These are phyloP conservation scores for Apiosordaria backusii DNA, from an alignment of 495 filamentous ascomycete species.

Conservation along the genomic window DNA sequence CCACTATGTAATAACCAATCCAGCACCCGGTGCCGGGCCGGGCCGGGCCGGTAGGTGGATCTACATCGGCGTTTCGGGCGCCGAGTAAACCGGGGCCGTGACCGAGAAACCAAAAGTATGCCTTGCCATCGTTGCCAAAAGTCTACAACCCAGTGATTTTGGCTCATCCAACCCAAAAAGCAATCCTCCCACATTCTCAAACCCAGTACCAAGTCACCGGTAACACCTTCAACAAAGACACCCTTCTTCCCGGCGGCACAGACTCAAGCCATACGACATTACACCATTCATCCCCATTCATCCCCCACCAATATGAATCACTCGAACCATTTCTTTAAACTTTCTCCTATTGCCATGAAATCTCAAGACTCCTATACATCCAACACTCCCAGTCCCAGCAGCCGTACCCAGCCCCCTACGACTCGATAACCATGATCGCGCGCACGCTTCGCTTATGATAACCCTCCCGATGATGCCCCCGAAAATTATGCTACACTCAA, in stretches of 20 bases:
- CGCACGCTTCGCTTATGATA: not conserved
- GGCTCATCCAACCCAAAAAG: not conserved
- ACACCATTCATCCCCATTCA: no score
- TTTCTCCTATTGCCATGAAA: not conserved
- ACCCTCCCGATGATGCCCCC: not conserved
- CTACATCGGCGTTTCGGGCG: not conserved
- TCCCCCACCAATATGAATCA: not conserved
- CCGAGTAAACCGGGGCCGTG: not conserved
- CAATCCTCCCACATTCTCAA: not conserved
- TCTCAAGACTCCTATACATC: not conserved
- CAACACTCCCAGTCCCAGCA: not conserved
- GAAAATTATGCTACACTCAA: not conserved
- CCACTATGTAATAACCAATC: no score
- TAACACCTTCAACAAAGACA: not conserved
- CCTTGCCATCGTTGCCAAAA: not conserved
- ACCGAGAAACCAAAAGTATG: not conserved
- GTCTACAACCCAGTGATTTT: not conserved
- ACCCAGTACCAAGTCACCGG: not conserved
- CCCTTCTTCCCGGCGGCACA: not conserved
- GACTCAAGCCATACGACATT: not conserved
- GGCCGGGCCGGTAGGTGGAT: not conserved
- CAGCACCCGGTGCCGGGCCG: not conserved
- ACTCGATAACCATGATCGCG: not conserved
- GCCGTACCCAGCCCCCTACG: no score
- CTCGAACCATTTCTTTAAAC: not conserved